Conservation (phyloP, 2,329 filamentous ascomycete species). For the Pyrenophora seminiperda region DNA sequence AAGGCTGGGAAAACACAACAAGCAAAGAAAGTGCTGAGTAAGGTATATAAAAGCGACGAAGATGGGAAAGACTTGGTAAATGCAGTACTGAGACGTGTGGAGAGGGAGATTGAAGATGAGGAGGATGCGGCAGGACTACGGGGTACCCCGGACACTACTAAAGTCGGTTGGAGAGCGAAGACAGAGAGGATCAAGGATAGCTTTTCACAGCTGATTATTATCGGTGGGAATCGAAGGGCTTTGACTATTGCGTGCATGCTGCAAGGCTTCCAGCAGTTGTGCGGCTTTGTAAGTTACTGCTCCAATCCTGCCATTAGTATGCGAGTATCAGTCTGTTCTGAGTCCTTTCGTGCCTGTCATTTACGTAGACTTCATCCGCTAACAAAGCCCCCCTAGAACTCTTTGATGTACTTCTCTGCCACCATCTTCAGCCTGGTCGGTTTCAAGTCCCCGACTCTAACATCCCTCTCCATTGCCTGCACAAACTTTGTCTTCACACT, state of each 20-base stretch:
- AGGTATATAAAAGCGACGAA: slow-evolving; percentile 61
- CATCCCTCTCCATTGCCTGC: slow-evolving; percentile 51
- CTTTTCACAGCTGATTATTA: slow-evolving; percentile 53
- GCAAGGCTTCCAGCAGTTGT: slow-evolving; percentile 86
- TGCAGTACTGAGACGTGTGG: slow-evolving; percentile 69
- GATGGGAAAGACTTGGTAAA: slow-evolving; percentile 56
- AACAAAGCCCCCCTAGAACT: slow-evolving; percentile 44
- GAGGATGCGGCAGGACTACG: slow-evolving; percentile 55
- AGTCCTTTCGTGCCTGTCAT: neutral
- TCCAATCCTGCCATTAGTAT: neutral
- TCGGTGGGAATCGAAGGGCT: slow-evolving; percentile 68
- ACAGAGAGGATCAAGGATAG: slow-evolving; percentile 60
- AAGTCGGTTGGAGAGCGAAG: slow-evolving; percentile 38
- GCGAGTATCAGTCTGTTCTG: neutral
- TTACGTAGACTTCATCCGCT: neutral
- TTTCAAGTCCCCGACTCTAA: slow-evolving; percentile 53
- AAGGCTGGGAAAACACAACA: slow-evolving; percentile 64
- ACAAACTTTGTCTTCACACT: slow-evolving; percentile 56
- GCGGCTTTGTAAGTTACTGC: slow-evolving; percentile 56
- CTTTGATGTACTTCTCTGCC: slow-evolving; percentile 56
- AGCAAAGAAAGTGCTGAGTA: slow-evolving; percentile 68
- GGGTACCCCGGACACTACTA: slow-evolving; percentile 39
- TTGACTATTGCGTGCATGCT: slow-evolving; percentile 84
- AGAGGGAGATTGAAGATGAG: slow-evolving; percentile 75
- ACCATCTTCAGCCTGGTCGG: slow-evolving; percentile 56